A percentile compares a stretch with the other conserved stretches of the same genome.
These are phyloP conservation scores for Paralagenidium karlingii DNA, from an alignment of 352 stramenopile genomes.

Conservation along the genomic window DNA sequence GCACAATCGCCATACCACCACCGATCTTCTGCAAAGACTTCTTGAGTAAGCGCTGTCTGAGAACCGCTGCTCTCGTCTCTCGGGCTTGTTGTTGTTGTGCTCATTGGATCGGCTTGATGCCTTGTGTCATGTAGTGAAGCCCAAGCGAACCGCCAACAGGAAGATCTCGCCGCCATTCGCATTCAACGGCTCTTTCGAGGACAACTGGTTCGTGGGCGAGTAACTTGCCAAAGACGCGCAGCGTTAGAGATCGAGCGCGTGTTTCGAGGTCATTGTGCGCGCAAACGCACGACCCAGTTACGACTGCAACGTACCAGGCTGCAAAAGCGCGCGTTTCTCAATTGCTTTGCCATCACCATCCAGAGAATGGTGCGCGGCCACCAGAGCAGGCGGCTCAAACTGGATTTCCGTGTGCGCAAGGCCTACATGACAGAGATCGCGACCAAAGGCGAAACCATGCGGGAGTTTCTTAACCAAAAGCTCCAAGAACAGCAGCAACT, in stretches of 20 bases:
- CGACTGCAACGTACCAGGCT: conserved; percentile 5
- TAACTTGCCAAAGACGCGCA: conserved; percentile 18
- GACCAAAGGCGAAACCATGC: conserved; percentile 33
- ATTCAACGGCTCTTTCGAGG: conserved; percentile 55
- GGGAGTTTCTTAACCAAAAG: conserved; percentile 22
- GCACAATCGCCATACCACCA: conserved; percentile 21
- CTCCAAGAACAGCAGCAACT: conserved; percentile 27
- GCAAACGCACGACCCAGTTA: conserved; percentile 13
- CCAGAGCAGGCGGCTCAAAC: conserved; percentile 23
- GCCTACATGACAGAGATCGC: conserved; percentile 40
- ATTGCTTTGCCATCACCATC: conserved; percentile 39
- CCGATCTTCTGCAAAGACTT: conserved; percentile 33
- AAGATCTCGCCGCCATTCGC: conserved; percentile 24
- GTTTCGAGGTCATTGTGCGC: conserved; percentile 40
- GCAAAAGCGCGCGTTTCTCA: conserved; percentile 16
- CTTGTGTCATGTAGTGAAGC: conserved; percentile 20
- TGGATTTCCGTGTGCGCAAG: conserved; percentile 50
- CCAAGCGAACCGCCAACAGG: conserved; percentile 16
- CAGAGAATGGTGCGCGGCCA: conserved; percentile 36
- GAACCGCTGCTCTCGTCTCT: not conserved
- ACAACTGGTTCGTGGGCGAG: conserved; percentile 28
- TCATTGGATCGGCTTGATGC: conserved; percentile 1
- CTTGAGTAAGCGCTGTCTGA: conserved; percentile 18
- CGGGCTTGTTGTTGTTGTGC: not conserved
- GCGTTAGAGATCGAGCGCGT: conserved; percentile 36